These are phyloP conservation scores for Fusarium sp. DNA, from an alignment of 2,329 filamentous ascomycete genomes.

Conservation along the genomic window DNA sequence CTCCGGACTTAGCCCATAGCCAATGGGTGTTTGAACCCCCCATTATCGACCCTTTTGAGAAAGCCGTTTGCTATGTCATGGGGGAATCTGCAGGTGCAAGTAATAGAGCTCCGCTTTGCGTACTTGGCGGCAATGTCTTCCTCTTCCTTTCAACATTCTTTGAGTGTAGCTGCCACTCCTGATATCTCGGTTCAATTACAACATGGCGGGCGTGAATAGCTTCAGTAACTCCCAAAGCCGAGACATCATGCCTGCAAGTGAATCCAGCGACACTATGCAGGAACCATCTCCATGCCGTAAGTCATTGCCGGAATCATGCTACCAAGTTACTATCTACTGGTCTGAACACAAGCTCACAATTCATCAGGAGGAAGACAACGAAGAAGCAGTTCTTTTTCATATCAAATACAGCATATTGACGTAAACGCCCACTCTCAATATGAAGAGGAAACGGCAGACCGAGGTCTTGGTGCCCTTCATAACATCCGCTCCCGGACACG, in stretches of 20 bases:
- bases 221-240: constrained; percentile 11
- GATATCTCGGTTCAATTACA: constrained; percentile 1
- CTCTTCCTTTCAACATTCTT: constrained; percentile 15
- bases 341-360: constrained; percentile 26
- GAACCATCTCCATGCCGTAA: constrained; percentile 46
- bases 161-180: not conserved
- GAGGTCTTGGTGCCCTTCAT: constrained; percentile 50
- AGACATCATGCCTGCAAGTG: constrained; percentile 42
- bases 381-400: constrained; percentile 42
- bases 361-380: constrained; percentile 42
- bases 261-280: constrained; percentile 46
- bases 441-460: constrained; percentile 56
- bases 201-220: constrained; percentile 34
- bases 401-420: constrained; percentile 47
- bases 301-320: constrained; percentile 18
- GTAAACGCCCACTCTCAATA: constrained; percentile 57
- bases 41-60: constrained; percentile 21
- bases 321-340: not conserved
- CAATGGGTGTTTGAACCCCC: constrained; percentile 31
- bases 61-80: constrained; percentile 32
- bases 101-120: constrained; percentile 22
- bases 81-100: constrained; percentile 26
- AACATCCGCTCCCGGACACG: constrained; percentile 52
- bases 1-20: constrained; percentile 35
- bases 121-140: constrained; percentile 10